Conservation (phyloP, 257 asterid genomes). For the Apocynum venetum region DNA sequence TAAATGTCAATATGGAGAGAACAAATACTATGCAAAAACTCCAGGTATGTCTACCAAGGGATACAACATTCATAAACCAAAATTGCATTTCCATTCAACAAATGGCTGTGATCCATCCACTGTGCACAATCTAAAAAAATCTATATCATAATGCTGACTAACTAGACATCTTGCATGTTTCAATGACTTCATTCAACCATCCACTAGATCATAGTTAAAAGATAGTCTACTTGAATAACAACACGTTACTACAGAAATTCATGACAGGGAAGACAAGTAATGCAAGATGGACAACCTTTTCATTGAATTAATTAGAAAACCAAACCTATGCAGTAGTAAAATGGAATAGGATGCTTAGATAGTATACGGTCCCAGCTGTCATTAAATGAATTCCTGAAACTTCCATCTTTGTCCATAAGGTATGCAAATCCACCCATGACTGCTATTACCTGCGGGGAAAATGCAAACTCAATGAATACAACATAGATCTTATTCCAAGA, state of each 20-base stretch:
- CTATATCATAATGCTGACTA: too few relatives aligned
- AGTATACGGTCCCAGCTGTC: slow-evolving; percentile 56
- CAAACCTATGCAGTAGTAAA: slow-evolving; percentile 48
- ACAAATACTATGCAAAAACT: background rate
- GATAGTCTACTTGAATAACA: background rate
- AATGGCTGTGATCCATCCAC: background rate
- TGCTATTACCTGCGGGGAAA: slow-evolving; percentile 38
- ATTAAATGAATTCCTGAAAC: slow-evolving; percentile 42
- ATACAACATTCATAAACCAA: background rate
- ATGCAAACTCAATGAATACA: background rate
- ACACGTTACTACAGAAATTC: background rate
- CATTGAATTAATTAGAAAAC: background rate
- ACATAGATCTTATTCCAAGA: background rate
- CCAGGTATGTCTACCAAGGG: background rate
- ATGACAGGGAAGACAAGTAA: background rate
- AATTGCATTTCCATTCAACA: background rate
- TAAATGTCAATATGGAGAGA: background rate
- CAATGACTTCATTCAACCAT: background rate
- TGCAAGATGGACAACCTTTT: background rate
- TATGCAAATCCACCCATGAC: slow-evolving; percentile 36
- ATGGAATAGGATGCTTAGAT: slow-evolving; percentile 51
- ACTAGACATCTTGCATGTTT: background rate
- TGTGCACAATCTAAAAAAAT: background rate
- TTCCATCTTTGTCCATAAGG: slow-evolving; percentile 48
- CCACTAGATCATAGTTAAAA: background rate